phyloP scores from a whole-genome alignment of 257 asterid genomes.

The Fraxinus quadrangulata region DNA sequence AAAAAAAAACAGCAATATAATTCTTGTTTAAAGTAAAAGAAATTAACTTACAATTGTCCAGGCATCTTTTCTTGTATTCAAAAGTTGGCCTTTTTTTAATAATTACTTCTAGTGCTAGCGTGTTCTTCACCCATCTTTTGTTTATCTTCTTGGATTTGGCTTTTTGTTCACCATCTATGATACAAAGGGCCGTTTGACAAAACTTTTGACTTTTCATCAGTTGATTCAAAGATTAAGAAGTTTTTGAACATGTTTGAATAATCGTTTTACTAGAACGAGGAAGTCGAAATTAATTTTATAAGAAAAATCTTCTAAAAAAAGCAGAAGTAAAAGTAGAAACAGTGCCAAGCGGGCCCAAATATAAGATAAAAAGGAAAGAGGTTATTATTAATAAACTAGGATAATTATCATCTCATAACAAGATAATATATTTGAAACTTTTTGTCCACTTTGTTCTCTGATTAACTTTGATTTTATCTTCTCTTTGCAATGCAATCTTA shows the following conservation, averaged over 20 bases:
- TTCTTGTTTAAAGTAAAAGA: not conserved
- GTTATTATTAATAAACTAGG: not conserved
- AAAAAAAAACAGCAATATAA: not conserved
- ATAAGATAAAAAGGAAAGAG: no score
- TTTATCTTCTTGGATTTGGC: not conserved
- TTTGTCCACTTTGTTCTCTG: not conserved
- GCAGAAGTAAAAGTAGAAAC: no score
- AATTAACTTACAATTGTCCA: not conserved
- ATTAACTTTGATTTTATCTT: not conserved
- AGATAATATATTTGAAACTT: not conserved
- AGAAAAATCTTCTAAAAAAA: no score
- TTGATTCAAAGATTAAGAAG: no score
- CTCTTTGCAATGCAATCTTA: not conserved
- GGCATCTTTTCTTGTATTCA: not conserved
- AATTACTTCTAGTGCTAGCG: not conserved
- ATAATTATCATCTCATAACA: not conserved
- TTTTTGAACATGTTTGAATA: no score
- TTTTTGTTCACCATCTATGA: no score
- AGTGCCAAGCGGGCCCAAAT: no score
- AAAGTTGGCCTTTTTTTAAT: no score
- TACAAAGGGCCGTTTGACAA: no score
- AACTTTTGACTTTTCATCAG: no score
- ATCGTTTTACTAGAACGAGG: no score
- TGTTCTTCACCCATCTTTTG: not conserved
- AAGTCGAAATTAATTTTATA: no score